Percentiles rank a stretch among this genome's conserved stretches.
phyloP scores from a whole-genome alignment of 176 grass and related monocot genomes.

The Phyllostachys edulis region DNA sequence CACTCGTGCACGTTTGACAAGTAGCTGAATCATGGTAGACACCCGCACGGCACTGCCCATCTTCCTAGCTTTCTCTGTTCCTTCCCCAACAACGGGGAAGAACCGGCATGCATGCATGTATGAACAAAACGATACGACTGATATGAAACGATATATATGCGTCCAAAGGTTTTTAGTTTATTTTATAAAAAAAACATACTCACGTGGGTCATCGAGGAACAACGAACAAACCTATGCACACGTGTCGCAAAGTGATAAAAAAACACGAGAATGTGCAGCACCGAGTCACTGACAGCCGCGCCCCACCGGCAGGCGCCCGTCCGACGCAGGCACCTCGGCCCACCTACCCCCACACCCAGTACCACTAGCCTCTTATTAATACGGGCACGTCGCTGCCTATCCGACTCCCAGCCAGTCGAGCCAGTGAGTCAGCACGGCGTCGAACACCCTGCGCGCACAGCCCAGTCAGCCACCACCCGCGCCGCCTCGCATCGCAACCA shows the following conservation, averaged over 20 bases:
- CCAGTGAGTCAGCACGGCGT: conserved; percentile 34
- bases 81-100: neutral
- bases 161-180: too few relatives aligned
- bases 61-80: neutral
- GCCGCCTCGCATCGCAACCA: neutral
- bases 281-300: neutral
- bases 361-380: neutral
- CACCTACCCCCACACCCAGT: conserved; percentile 17
- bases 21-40: neutral
- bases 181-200: too few relatives aligned
- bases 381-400: neutral
- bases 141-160: too few relatives aligned
- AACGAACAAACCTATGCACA: neutral
- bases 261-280: neutral
- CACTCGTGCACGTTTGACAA: neutral
- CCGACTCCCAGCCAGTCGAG: too few relatives aligned
- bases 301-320: conserved; percentile 3
- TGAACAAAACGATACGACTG: too few relatives aligned
- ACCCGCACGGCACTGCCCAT: neutral
- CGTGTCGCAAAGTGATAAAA: neutral
- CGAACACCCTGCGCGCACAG: conserved; percentile 11
- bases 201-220: neutral
- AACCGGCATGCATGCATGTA: neutral
- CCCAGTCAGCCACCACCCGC: neutral
- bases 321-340: conserved; percentile 3